These are phyloP conservation scores for Thalassiosira oceanica DNA, from an alignment of 352 stramenopile genomes.

Conservation along the genomic window DNA sequence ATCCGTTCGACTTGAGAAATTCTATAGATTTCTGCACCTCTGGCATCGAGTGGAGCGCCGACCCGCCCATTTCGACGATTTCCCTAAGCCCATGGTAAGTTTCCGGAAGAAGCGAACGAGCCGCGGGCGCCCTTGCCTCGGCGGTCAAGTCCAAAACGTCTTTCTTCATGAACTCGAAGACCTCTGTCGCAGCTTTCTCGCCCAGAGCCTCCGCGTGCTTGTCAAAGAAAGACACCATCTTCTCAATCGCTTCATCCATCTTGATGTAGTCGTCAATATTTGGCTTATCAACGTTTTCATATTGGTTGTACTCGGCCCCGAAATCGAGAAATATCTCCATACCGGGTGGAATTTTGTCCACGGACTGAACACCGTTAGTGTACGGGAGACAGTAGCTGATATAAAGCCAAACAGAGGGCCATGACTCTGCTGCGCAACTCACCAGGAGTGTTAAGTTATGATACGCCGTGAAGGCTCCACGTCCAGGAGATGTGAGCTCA, in stretches of 20 bases:
- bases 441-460: constrained; percentile 67
- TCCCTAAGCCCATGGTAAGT: constrained; percentile 42
- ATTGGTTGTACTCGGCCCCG: constrained; percentile 51
- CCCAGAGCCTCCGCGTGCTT: constrained; percentile 57
- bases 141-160: constrained; percentile 73
- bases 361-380: no score
- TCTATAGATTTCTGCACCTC: constrained; percentile 41
- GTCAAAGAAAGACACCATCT: constrained; percentile 73
- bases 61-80: constrained; percentile 43
- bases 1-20: constrained; percentile 48
- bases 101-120: constrained; percentile 57
- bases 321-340: constrained; percentile 77
- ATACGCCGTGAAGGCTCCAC: constrained; percentile 64
- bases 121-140: constrained; percentile 50
- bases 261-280: constrained; percentile 69
- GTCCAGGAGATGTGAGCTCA: constrained; percentile 35
- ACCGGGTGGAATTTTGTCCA: constrained; percentile 57
- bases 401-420: no score
- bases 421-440: no score
- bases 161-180: constrained; percentile 63
- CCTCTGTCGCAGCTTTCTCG: constrained; percentile 46
- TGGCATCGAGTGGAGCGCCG: constrained; percentile 35
- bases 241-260: constrained; percentile 64
- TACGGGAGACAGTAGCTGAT: no score
- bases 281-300: constrained; percentile 52